phyloP scores from a whole-genome alignment of 441 rosid species.

The Manihot esculenta region DNA sequence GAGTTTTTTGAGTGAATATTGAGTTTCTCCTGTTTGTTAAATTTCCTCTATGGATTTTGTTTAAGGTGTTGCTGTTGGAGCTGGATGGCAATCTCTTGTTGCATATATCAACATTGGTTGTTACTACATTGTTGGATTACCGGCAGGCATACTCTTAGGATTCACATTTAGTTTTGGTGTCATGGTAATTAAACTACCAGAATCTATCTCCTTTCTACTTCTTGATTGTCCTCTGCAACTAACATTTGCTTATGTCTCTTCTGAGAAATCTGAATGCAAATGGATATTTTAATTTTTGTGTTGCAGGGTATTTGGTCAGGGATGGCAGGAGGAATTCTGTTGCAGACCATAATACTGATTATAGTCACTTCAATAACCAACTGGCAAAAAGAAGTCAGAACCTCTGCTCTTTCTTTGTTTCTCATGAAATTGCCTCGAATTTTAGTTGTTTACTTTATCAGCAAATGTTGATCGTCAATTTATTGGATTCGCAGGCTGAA shows the following conservation, averaged over 20 bases:
- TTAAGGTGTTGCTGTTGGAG: conserved; percentile 87
- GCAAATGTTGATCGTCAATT: neutral
- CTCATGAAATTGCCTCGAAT: neutral
- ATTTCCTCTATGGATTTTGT: neutral
- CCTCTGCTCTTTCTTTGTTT: neutral
- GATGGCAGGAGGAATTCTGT: conserved; percentile 70
- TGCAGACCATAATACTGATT: conserved; percentile 70
- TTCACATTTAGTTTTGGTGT: conserved; percentile 69
- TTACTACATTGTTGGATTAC: conserved; percentile 76
- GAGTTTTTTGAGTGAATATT: too few species aligned
- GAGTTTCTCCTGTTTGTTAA: neutral
- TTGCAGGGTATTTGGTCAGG: conserved; percentile 92
- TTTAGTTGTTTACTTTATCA: neutral
- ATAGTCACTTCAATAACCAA: conserved; percentile 60
- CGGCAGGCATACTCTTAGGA: conserved; percentile 76
- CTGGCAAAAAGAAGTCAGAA: conserved; percentile 70
- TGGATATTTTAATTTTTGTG: neutral
- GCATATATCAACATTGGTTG: conserved; percentile 83
- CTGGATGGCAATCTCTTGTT: conserved; percentile 81
- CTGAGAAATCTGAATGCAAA: neutral
- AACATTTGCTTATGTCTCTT: too few species aligned
- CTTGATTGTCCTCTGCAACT: neutral
- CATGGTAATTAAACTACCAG: conserved; percentile 31
- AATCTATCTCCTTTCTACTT: neutral
- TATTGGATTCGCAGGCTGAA: conserved; percentile 54